Percentiles rank a stretch among this genome's conserved stretches.
Conservation (phyloP, 176 grass and related monocot genomes). For the Carex parvula region DNA sequence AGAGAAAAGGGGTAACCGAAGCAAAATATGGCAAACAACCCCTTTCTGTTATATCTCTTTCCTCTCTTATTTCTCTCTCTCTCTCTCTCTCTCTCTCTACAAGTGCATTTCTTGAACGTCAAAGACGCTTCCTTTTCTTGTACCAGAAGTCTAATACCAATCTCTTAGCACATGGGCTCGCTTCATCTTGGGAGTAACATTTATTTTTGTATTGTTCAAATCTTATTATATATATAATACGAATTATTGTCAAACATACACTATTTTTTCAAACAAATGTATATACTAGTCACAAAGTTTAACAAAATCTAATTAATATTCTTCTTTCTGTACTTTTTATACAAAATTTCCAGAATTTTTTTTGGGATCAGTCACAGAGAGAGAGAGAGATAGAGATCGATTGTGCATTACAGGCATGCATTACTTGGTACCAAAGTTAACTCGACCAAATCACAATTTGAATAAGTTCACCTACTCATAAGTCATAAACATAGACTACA, state of each 20-base stretch:
- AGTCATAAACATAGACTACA: not conserved
- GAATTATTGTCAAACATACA: constrained; percentile 24
- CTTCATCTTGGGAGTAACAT: constrained; percentile 33
- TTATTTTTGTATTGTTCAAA: constrained; percentile 7
- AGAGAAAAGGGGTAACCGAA: constrained; percentile 55
- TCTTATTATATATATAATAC: constrained; percentile 9
- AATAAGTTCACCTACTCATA: constrained; percentile 8
- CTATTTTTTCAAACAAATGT: constrained; percentile 18
- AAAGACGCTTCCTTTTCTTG: constrained; percentile 36
- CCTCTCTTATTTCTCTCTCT: constrained; percentile 30
- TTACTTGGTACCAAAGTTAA: constrained; percentile 22
- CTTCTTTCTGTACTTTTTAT: constrained; percentile 13
- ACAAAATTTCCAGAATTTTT: constrained; percentile 5
- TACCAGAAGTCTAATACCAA: constrained; percentile 29
- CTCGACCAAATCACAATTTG: not conserved
- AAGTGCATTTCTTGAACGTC: constrained; percentile 46
- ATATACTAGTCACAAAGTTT: constrained; percentile 12
- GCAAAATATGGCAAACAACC: constrained; percentile 54
- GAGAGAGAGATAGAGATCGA: not conserved
- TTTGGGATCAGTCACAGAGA: constrained; percentile 22
- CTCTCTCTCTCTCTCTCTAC: constrained; percentile 30
- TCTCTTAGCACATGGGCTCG: constrained; percentile 26
- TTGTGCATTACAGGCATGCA: constrained; percentile 25
- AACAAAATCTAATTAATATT: not conserved
- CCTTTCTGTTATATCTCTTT: constrained; percentile 59